Base-by-base conservation (phyloP, 306 rosid species). In the Begonia loranthoides region DNA sequence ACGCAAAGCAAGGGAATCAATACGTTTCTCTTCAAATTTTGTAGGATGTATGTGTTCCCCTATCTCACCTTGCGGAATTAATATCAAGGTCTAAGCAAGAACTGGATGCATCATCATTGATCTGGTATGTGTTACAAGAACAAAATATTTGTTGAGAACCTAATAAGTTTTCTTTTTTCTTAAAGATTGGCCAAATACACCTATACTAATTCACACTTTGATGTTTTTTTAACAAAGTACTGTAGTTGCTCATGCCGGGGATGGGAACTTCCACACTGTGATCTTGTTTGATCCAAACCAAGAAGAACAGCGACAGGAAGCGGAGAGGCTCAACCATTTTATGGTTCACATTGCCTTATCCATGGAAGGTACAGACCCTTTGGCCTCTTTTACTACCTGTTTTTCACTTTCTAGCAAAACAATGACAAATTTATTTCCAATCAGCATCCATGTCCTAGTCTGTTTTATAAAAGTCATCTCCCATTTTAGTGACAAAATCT, bases 21-120 rank as follows among this genome's bases (percentile, higher is more conserved):
- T 43, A 11, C 5, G 14, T 43, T 49, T 59, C 39, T 5, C 12
- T 15, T 46, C 47, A 56, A 60, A 33, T 54, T 57, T 60, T 52
- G 57, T 78, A 85, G 94, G 97, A 90, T 33, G 97, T 90, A 47
- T 90, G 97, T 50, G 97, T 78, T 69, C 97, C 97, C 50, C 67
- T 90, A 57, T 90, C 97, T 38, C 80, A 63, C 63, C 97, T 90
- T 40, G 94, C 88, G 3, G 92, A 85, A 58, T 59, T 90, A 63
- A 90, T 85, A 63, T 80, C 92, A 54, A 78, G 60, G 75, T 82
- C 95, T 58, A 90, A 90, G 70, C 66, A 66, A 72, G 75, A 70
- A 76, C 65, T 85, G 66, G 92, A 85, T 73, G 87, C 87, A 45
- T 86, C 94, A 1, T 58, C 87, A 58, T 74, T 85, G 47, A 74